Conservation (phyloP, 805 yeast species). For the Wickerhamiella lipophila region DNA sequence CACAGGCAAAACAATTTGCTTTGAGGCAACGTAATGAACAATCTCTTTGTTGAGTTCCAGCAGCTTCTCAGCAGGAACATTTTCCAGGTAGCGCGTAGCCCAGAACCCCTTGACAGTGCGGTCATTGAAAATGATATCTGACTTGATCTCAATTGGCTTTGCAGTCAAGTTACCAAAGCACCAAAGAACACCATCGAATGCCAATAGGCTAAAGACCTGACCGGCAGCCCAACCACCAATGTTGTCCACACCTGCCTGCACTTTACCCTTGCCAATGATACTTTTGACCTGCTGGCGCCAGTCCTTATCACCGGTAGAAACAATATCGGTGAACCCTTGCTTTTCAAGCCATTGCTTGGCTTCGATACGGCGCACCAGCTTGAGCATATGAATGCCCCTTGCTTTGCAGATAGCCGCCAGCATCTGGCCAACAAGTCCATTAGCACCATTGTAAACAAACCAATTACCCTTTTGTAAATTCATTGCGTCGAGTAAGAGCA, state of each 20-base stretch:
- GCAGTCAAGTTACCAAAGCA: slow-evolving; percentile 9
- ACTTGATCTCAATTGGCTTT: slow-evolving; percentile 3
- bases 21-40: not conserved
- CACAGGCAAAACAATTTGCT: slow-evolving; percentile 2
- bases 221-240: slow-evolving; percentile 9
- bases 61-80: not conserved
- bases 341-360: slow-evolving; percentile 5
- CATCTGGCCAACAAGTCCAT: slow-evolving; percentile 10
- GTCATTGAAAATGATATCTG: slow-evolving; percentile 8
- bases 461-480: slow-evolving; percentile 4
- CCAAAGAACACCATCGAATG: slow-evolving; percentile 2
- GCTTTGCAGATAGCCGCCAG: slow-evolving; percentile 10
- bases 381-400: slow-evolving; percentile 10
- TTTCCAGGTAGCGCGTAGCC: not conserved
- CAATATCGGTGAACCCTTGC: slow-evolving; percentile 5
- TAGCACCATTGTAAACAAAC: slow-evolving; percentile 10
- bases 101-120: slow-evolving; percentile 8
- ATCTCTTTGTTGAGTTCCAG: slow-evolving; percentile 6
- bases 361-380: slow-evolving; percentile 9
- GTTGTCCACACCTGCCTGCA: slow-evolving; percentile 9
- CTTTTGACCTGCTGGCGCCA: slow-evolving; percentile 9
- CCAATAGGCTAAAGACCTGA: slow-evolving; percentile 5
- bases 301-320: slow-evolving; percentile 3
- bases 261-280: not conserved
- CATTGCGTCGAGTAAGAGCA: slow-evolving; percentile 8